Evolutionary conservation across 768 basidiomycete genomes (phyloP).

Genomic region (Mycena pura): DNA sequence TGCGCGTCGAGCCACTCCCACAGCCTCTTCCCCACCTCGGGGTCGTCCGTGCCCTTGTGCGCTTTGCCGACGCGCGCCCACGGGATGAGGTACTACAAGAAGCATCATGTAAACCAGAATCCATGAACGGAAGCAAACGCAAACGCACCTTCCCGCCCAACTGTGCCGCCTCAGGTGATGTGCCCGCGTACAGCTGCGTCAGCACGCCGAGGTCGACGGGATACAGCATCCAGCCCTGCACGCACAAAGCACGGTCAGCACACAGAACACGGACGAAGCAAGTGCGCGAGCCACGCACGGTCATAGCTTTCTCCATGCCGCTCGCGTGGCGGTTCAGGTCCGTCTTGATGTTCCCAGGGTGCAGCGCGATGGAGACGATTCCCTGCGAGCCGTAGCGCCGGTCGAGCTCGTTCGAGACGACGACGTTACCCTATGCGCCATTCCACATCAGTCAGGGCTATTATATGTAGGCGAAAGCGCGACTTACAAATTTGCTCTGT

Average conservation of each 20-base stretch:
- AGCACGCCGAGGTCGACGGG: constrained; percentile 45
- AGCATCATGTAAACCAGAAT: not conserved
- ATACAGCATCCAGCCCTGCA: constrained; percentile 35
- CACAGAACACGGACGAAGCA: not conserved
- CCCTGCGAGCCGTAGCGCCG: constrained; percentile 52
- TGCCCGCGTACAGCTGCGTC: constrained; percentile 52
- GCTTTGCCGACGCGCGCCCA: constrained; percentile 39
- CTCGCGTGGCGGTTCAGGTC: constrained; percentile 37
- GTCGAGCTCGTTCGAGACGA: constrained; percentile 53
- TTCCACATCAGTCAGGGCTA: not conserved
- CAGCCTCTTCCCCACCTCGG: constrained; percentile 30
- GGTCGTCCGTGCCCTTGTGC: constrained; percentile 30
- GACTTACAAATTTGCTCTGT: constrained; percentile 54
- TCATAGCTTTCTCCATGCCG: constrained; percentile 8
- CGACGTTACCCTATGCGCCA: constrained; percentile 49
- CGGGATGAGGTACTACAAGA: constrained; percentile 37
- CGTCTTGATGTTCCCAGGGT: constrained; percentile 50
- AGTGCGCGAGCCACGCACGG: constrained; percentile 14
- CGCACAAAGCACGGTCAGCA: not conserved
- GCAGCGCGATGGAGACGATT: constrained; percentile 52
- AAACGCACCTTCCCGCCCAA: constrained; percentile 48
- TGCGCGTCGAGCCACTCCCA: constrained; percentile 43
- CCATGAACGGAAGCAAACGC: not conserved
- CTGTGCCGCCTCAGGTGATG: constrained; percentile 42
- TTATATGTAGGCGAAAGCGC: not conserved